phyloP scores from a whole-genome alignment of 495 filamentous ascomycete genomes.

The Penicillium daleae region DNA sequence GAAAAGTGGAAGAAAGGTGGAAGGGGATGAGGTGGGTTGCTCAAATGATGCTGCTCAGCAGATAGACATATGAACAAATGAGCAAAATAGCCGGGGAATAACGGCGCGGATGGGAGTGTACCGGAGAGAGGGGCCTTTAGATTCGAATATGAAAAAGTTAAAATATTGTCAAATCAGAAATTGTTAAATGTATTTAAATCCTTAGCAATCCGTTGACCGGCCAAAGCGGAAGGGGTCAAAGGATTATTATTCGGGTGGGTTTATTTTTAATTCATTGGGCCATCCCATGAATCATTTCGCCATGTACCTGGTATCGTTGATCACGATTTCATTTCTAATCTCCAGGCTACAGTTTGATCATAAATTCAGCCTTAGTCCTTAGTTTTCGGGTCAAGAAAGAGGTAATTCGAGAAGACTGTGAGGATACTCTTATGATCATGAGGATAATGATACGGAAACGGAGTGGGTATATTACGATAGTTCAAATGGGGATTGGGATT shows the following conservation, averaged over 20 bases:
- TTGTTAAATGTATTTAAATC: not conserved
- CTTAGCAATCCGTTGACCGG: not conserved
- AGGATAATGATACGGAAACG: too few species aligned
- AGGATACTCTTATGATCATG: too few species aligned
- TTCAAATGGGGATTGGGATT: not conserved
- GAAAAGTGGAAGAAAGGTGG: not conserved
- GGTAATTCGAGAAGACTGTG: too few species aligned
- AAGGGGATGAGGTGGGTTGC: conserved; percentile 13
- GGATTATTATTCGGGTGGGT: not conserved
- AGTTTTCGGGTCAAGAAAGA: too few species aligned
- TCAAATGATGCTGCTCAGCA: conserved; percentile 18
- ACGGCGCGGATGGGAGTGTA: conserved; percentile 32
- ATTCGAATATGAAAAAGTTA: conserved; percentile 4
- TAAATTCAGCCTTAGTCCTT: too few species aligned
- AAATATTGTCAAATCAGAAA: not conserved
- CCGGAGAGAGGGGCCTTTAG: not conserved
- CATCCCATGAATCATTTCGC: conserved; percentile 8
- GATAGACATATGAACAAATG: too few species aligned
- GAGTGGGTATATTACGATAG: not conserved
- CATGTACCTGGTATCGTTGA: too few species aligned
- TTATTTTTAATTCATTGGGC: conserved; percentile 5
- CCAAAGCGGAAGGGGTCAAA: not conserved
- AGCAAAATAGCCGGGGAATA: conserved; percentile 27
- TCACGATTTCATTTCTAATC: too few species aligned
- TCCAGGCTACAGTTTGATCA: too few species aligned